These are phyloP conservation scores for Ustilago esculenta DNA, from an alignment of 1,284 basidiomycete species.

Conservation along the genomic window DNA sequence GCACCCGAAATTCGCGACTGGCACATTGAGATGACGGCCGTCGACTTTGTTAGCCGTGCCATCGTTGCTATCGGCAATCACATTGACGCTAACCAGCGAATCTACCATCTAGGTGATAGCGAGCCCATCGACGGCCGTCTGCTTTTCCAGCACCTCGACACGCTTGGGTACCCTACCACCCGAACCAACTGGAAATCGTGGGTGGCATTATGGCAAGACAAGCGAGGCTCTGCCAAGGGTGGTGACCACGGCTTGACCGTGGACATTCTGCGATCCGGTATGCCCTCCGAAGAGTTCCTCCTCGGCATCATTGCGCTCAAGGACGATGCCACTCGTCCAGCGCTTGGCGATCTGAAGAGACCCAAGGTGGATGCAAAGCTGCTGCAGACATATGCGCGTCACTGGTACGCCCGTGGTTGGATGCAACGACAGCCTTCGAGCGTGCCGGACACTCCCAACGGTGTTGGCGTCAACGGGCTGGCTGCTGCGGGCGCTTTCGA, in stretches of 20 bases:
- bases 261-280: conserved; percentile 61
- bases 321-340: conserved; percentile 57
- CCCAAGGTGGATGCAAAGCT: conserved; percentile 59
- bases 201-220: conserved; percentile 61
- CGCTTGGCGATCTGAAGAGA: conserved; percentile 41
- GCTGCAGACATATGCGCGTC: conserved; percentile 60
- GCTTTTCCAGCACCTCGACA: conserved; percentile 57
- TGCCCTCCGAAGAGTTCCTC: conserved; percentile 60
- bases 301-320: conserved; percentile 57
- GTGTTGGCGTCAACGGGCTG: conserved; percentile 9
- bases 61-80: conserved; percentile 59
- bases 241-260: conserved; percentile 57
- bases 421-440: conserved; percentile 44
- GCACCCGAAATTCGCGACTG: conserved; percentile 61
- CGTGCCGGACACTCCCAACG: conserved; percentile 29
- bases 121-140: conserved; percentile 54
- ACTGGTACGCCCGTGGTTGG: conserved; percentile 66
- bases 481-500: conserved; percentile 29
- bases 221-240: conserved; percentile 41
- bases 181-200: conserved; percentile 60
- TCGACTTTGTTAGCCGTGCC: conserved; percentile 62
- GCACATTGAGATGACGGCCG: conserved; percentile 65
- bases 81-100: conserved; percentile 50
- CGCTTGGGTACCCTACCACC: conserved; percentile 59
- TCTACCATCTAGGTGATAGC: conserved; percentile 64